phyloP scores from a whole-genome alignment of 208 protist species.

The Wallacemonas sp. region DNA sequence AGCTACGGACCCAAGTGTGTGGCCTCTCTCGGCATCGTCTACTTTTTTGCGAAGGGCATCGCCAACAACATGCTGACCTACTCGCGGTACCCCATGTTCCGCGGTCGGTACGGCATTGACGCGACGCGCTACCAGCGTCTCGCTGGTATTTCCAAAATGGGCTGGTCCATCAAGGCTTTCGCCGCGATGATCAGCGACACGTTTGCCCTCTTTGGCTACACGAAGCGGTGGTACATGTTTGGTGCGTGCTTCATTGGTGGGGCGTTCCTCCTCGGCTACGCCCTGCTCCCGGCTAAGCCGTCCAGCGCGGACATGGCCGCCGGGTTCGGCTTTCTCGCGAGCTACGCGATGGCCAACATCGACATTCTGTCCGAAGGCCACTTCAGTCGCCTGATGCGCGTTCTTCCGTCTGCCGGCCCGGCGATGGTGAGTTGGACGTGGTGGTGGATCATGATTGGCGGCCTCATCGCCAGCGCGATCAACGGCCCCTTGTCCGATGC shows the following conservation, averaged over 20 bases:
- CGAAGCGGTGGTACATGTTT: slow-evolving; percentile 71
- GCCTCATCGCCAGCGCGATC: slow-evolving; percentile 23
- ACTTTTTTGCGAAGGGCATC: slow-evolving; percentile 33
- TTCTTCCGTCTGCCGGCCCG: slow-evolving; percentile 22
- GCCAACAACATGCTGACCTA: slow-evolving; percentile 28
- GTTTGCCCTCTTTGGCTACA: slow-evolving; percentile 70
- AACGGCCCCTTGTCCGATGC: slow-evolving; percentile 34
- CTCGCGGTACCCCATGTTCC: slow-evolving; percentile 35
- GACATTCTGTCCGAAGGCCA: slow-evolving; percentile 48
- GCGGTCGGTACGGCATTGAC: slow-evolving; percentile 20
- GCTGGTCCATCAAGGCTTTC: slow-evolving; percentile 61
- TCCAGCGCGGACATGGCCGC: slow-evolving; percentile 19
- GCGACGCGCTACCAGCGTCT: slow-evolving; percentile 35
- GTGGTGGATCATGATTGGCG: slow-evolving; percentile 37
- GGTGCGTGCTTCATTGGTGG: slow-evolving; percentile 25
- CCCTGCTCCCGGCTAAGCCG: slow-evolving; percentile 22
- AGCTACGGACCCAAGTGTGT: slow-evolving; percentile 29
- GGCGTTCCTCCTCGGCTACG: slow-evolving; percentile 20
- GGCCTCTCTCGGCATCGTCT: slow-evolving; percentile 19
- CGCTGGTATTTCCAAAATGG: slow-evolving; percentile 27
- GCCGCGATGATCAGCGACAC: slow-evolving; percentile 60
- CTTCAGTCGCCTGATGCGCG: slow-evolving; percentile 41
- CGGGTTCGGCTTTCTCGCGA: slow-evolving; percentile 30
- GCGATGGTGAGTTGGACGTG: slow-evolving; percentile 42
- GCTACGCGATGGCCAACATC: slow-evolving; percentile 30